Evolutionary conservation across 306 rosid genomes (phyloP), one percentile per base, ranked within the genome.

Genomic region (Morella rubra): DNA sequence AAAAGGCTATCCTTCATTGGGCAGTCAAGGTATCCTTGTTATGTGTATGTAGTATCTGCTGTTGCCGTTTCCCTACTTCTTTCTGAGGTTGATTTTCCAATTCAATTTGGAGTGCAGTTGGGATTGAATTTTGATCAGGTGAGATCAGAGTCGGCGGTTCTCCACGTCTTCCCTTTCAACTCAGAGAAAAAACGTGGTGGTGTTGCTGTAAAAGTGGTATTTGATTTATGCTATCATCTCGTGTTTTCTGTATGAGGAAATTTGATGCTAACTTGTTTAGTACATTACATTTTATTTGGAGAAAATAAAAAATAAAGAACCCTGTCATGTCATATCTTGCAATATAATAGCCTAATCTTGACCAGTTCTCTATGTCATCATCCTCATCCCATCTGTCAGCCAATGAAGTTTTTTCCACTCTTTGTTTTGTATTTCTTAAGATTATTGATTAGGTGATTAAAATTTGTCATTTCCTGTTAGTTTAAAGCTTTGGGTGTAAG

Each of bases 101-200:
- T 73, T 51, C 32, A 75, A 69, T 81, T 14, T 81, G 74, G 71
- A 20, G 64, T 47, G 77, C 88, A 95, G 99, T 75, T 95, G 90
- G 99, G 99, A 60, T 92, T 95, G 99, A 88, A 90, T 69, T 95
- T 92, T 76, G 86, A 85, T 77, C 69, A 60, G 72, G 74, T 45
- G 81, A 95, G 91, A 85, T 90, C 96, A 76, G 88, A 73, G 76
- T 69, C 97, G 5, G 78, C 75, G 60, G 81, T 92, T 81, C 93
- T 95, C 37, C 97, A 90, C 55, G 96, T 95, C 78, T 87, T 86
- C 76, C 99, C 99, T 16, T 95, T 95, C 90, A 95, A 92, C 84
- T 95, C 99, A 18, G 99, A 95, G 91, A 95, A 95, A 80, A 95
- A 95, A 82, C 86, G 93, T 83, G 99, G 99, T 2, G 97, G 99